Evolutionary conservation across 208 protist species (phyloP), one percentile per base, ranked within the genome.

Genomic region (Tritrichomonas foetus): DNA sequence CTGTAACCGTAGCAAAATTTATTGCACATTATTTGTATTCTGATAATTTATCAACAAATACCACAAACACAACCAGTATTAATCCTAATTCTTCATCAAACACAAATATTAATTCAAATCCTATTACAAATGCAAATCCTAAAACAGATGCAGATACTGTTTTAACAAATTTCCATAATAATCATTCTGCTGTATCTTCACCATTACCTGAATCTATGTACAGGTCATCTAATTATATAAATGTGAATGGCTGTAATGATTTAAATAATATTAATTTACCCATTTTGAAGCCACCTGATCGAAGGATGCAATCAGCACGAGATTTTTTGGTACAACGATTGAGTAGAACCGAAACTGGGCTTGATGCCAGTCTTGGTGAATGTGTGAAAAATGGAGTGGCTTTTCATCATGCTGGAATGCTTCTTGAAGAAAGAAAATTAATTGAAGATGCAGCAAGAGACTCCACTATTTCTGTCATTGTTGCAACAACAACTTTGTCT

Each of bases 331-430:
- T 89, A 20, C 78, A 89, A 49, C 44, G 30, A 39, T 47, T 89
- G 22, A 57, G 47, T 1, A 89, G 44, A 47, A 53, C 47, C 20
- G 78, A 89, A n/a, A 89, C 78, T 39, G 78, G 78, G 0, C 41
- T 89, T 33, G 78, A 89, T 89, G 27, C 44, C 1, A 2, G 13
- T 39, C 20, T 89, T 14, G 78, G 41, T 11, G 0, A 22, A 53
- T 89, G 78, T 30, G 30, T 89, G 0, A 89, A 53, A n/a, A 33
- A 53, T 39, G 78, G 78, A 3, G 78, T 89, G 14, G 78, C 41
- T 33, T 89, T 89, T 57, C 78, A 89, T 89, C 78, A 89, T 39
- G 78, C 78, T 27, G 78, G 78, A 0, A 89, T 89, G 78, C 30
- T 89, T 20, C 30, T 89, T 13, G 78, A 89, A 61, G 78, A 89